Percentiles rank a stretch among this genome's conserved stretches.
These are phyloP conservation scores for Lophiotrema nucula DNA, from an alignment of 495 filamentous ascomycete species.

Conservation along the genomic window DNA sequence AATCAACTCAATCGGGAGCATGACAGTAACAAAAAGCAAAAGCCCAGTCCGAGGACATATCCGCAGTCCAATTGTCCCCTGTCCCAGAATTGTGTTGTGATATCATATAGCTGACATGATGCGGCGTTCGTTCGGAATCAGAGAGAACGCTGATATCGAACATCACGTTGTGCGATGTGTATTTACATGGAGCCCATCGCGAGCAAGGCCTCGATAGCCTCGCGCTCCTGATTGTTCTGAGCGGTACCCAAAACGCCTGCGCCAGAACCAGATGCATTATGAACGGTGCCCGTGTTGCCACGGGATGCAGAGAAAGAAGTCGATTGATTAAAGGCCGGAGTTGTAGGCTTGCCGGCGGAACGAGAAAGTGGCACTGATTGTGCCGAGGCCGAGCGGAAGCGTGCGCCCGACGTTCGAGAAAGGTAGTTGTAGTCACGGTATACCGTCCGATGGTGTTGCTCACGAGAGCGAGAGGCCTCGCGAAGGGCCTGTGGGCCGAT, in stretches of 20 bases:
- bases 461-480: constrained; percentile 49
- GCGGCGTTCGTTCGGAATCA: not conserved
- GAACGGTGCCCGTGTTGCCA: constrained; percentile 43
- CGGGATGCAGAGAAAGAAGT: constrained; percentile 48
- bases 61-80: not conserved
- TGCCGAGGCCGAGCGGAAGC: constrained; percentile 20
- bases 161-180: constrained; percentile 18
- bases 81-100: not conserved
- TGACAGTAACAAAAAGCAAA: constrained; percentile 11
- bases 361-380: constrained; percentile 26
- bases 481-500: constrained; percentile 84
- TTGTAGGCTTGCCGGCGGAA: constrained; percentile 6
- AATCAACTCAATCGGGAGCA: constrained; percentile 8
- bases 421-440: constrained; percentile 41
- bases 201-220: constrained; percentile 80
- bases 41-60: not conserved
- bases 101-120: constrained; percentile 17
- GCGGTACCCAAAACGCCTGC: constrained; percentile 37
- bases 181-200: constrained; percentile 79
- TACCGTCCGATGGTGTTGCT: constrained; percentile 6
- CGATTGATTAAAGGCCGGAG: constrained; percentile 21
- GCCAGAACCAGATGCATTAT: not conserved
- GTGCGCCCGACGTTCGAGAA: constrained; percentile 24
- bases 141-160: constrained; percentile 25
- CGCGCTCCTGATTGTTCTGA: constrained; percentile 60